These are phyloP conservation scores for Dendrocalamus sinicus DNA, from an alignment of 176 grass and related monocot species.

Conservation along the genomic window DNA sequence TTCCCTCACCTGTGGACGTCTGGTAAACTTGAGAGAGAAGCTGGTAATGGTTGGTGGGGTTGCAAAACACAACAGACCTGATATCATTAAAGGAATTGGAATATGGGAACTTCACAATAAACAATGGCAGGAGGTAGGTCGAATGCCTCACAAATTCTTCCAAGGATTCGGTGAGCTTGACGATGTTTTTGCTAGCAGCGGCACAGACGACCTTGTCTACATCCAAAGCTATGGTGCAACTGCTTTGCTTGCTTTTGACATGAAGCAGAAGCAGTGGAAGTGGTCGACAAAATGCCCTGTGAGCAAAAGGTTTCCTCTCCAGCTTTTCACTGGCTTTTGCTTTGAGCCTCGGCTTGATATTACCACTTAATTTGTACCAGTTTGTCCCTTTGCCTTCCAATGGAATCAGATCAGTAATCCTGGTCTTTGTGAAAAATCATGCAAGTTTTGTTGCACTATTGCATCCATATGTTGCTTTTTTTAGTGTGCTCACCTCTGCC, in stretches of 20 bases:
- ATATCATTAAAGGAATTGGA: conserved; percentile 94
- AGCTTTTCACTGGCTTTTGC: conserved; percentile 94
- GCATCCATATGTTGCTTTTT: conserved; percentile 7
- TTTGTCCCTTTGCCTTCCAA: conserved; percentile 25
- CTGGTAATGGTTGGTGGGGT: conserved; percentile 91
- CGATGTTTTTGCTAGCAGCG: conserved; percentile 89
- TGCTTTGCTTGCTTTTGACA: conserved; percentile 79
- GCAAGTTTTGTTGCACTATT: conserved; percentile 25
- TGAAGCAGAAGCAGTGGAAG: conserved; percentile 77
- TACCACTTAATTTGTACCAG: conserved; percentile 46
- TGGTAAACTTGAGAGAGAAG: conserved; percentile 79
- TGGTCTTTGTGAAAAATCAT: conserved; percentile 30
- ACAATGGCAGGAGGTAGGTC: conserved; percentile 72
- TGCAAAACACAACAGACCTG: conserved; percentile 85
- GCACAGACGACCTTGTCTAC: conserved; percentile 71
- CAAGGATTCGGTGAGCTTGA: conserved; percentile 96
- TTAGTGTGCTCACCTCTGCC: background rate
- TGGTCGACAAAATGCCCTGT: conserved; percentile 85
- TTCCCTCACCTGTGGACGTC: conserved; percentile 78
- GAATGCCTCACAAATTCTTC: conserved; percentile 94
- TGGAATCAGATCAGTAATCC: conserved; percentile 21
- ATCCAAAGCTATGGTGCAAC: conserved; percentile 95
- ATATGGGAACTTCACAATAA: conserved; percentile 82
- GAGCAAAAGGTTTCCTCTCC: conserved; percentile 86
- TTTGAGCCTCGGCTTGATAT: conserved; percentile 92